These are phyloP conservation scores for Pyrrhoderma noxium DNA, from an alignment of 1,284 basidiomycete genomes.

Conservation along the genomic window DNA sequence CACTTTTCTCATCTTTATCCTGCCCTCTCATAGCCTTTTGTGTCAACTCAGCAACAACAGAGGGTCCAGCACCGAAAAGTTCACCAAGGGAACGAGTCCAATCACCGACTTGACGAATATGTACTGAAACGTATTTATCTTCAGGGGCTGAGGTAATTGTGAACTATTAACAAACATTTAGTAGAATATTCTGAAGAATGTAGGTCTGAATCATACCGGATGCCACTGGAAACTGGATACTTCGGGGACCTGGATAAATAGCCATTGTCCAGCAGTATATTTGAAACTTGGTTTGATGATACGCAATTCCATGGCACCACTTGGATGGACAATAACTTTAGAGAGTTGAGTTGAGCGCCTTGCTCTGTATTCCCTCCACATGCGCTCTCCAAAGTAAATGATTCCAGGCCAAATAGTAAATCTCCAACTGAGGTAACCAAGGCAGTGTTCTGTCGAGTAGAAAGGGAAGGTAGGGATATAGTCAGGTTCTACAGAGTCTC, in stretches of 20 bases:
- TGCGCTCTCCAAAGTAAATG: conserved; percentile 77
- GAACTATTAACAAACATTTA: conserved; percentile 43
- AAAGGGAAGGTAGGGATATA: conserved; percentile 68
- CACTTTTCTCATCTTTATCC: conserved; percentile 51
- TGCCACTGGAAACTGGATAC: conserved; percentile 84
- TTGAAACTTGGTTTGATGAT: conserved; percentile 85
- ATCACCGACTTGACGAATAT: conserved; percentile 88
- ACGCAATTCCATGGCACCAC: conserved; percentile 85
- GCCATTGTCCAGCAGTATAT: conserved; percentile 86
- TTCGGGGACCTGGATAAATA: conserved; percentile 82
- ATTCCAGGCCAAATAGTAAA: conserved; percentile 84
- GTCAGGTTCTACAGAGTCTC: conserved; percentile 66
- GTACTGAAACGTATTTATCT: conserved; percentile 82
- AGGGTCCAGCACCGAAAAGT: conserved; percentile 73
- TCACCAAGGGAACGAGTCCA: conserved; percentile 77
- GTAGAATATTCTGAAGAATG: conserved; percentile 6
- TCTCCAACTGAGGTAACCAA: conserved; percentile 82
- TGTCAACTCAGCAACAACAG: conserved; percentile 68
- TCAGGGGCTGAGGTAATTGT: conserved; percentile 91
- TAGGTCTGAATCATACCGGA: conserved; percentile 48
- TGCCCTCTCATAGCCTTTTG: conserved; percentile 64
- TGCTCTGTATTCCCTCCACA: conserved; percentile 74
- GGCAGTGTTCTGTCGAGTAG: conserved; percentile 73
- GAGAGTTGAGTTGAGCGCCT: conserved; percentile 67
- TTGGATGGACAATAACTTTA: conserved; percentile 76